These are phyloP conservation scores for Chrysanthemum lavandulifolium DNA, from an alignment of 129 eudicot species.

Conservation along the genomic window DNA sequence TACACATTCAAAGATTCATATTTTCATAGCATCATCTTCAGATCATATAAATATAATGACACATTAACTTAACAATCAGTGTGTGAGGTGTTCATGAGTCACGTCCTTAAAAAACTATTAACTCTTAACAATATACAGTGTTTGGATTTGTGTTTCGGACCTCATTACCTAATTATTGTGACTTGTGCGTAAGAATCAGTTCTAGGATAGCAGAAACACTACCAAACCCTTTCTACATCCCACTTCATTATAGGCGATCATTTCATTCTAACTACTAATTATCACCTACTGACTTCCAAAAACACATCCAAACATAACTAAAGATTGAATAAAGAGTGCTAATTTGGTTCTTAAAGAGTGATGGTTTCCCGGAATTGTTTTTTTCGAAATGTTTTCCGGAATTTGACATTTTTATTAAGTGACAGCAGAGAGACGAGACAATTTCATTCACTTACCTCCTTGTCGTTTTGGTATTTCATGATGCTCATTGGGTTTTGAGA, in stretches of 20 bases:
- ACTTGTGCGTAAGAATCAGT: neutral
- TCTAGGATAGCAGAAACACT: neutral
- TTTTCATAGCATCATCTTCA: constrained; percentile 2
- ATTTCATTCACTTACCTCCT: constrained; percentile 60
- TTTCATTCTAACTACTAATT: neutral
- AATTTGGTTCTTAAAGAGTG: neutral
- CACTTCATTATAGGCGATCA: neutral
- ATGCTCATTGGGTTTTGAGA: constrained; percentile 95
- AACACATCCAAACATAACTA: neutral
- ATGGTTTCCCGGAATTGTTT: too few species aligned
- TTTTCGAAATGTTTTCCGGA: too few species aligned
- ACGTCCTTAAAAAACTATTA: too few species aligned
- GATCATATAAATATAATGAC: neutral
- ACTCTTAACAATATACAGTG: neutral
- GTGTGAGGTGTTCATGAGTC: too few species aligned
- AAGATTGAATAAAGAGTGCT: neutral
- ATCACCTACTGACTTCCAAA: neutral
- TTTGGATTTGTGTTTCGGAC: neutral
- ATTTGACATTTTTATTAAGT: too few species aligned
- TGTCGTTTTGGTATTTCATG: constrained; percentile 94
- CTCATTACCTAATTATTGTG: neutral
- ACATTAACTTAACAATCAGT: neutral
- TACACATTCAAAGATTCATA: too few species aligned
- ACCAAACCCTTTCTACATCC: neutral
- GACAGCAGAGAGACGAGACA: too few species aligned